Evolutionary conservation across 1,284 basidiomycete species (phyloP), one percentile per base, ranked within the genome.

Genomic region (Apiotrichum gracile): DNA sequence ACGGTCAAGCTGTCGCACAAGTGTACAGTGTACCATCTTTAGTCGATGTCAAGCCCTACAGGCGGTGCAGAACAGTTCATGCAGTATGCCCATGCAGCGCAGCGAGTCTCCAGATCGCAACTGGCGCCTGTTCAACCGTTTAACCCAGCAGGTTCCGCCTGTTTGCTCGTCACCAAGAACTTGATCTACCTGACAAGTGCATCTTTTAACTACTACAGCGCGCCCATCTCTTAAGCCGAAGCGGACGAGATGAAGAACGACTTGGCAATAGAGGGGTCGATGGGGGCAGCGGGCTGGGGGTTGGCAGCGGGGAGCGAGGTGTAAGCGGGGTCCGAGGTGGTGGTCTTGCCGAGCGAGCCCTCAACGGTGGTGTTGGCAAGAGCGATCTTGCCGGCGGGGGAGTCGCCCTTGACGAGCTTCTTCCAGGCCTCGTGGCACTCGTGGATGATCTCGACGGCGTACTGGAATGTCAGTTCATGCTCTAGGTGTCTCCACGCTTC

Each of bases 341-440:
- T 65, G 19, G 80, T 80, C 71, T 94, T 87, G 56, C 81, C 79
- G 70, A 81, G 78, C 59, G 88, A 87, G 68, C 85, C 85, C 65
- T 82, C 78, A 65, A 87, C 78, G 57, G 88, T 85, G 50, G 76
- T 66, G 78, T 82, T 83, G 62, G 67, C 65, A 59, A 90, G 89
- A 55, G 86, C 84, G 58, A 93, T 73, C 54, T 89, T 74, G 42
- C 83, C 65, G 58, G 85, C 83, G 42, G 85, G 80, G 39, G 69
- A 54, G 64, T 97, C 89, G 61, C 92, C 92, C 55, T 77, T 78
- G 73, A 93, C 82, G 68, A 99, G 85, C 72, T 90, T 88, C 73
- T 91, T 91, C 96, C 96, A 99, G 44, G 94, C 90, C 77, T 97
- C 94, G 76, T 98, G 88, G 79, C 91, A 94, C 78, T 99, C 96